Conservation (phyloP, 1,284 basidiomycete species). For the Stygiomarasmius scandens region DNA sequence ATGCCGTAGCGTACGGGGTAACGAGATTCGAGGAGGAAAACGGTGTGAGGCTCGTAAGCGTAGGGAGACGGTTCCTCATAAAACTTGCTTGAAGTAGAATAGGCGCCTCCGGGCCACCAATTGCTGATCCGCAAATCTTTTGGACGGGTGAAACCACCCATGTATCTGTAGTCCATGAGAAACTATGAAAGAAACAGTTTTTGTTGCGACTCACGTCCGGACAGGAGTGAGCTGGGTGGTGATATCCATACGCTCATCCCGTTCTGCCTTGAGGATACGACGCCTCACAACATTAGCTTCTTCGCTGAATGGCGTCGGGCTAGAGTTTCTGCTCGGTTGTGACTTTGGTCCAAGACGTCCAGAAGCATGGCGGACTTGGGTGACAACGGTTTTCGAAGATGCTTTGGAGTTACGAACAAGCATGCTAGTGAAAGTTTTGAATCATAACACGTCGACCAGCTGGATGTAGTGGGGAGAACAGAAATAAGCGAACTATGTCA, state of each 20-base stretch:
- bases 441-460: not conserved
- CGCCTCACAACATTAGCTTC: slow-evolving; percentile 10
- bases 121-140: slow-evolving; percentile 38
- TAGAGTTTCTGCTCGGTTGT: no score
- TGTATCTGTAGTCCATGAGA: slow-evolving; percentile 9
- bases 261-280: slow-evolving; percentile 40
- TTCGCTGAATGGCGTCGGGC: not conserved
- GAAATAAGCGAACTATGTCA: not conserved
- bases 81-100: slow-evolving; percentile 28
- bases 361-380: not conserved
- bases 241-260: slow-evolving; percentile 46
- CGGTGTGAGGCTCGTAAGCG: slow-evolving; percentile 44
- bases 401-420: not conserved
- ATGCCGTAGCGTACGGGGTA: slow-evolving; percentile 33
- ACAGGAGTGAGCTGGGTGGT: slow-evolving; percentile 37
- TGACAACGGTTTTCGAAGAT: not conserved
- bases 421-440: not conserved
- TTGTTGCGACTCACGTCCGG: slow-evolving; percentile 36
- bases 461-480: not conserved
- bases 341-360: not conserved
- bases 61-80: slow-evolving; percentile 35
- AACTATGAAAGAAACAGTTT: not conserved
- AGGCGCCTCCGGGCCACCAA: slow-evolving; percentile 40
- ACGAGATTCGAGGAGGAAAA: slow-evolving; percentile 42
- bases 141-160: slow-evolving; percentile 45